Evolutionary conservation across 2,329 filamentous ascomycete genomes (phyloP).

Genomic region (Lomentospora prolificans): DNA sequence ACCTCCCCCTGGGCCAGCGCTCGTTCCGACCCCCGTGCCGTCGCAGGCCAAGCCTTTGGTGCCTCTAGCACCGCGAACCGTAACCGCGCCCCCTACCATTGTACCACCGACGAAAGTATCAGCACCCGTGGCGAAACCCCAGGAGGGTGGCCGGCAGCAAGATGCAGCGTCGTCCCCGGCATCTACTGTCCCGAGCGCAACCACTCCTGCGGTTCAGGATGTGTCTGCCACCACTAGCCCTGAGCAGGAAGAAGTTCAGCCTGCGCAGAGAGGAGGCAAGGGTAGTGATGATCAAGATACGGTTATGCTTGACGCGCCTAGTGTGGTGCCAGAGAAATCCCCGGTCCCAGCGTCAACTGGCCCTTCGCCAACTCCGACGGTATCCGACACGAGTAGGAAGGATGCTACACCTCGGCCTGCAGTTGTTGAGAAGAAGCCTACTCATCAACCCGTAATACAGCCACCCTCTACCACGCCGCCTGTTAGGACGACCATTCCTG

Average conservation of each 20-base stretch:
- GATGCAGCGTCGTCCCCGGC: slow-evolving; percentile 44
- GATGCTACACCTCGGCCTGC: not conserved
- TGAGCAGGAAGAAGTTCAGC: slow-evolving; percentile 45
- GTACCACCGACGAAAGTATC: not conserved
- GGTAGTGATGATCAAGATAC: slow-evolving; percentile 4
- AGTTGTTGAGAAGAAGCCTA: not conserved
- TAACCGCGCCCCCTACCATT: not conserved
- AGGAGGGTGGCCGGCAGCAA: slow-evolving; percentile 18
- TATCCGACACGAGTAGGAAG: not conserved
- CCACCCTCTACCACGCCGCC: not conserved
- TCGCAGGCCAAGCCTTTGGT: not conserved
- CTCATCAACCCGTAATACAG: not conserved
- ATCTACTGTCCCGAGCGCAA: slow-evolving; percentile 64
- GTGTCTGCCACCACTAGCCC: slow-evolving; percentile 66
- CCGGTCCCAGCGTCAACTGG: not conserved
- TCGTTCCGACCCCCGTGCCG: not conserved
- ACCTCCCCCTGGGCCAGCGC: not conserved
- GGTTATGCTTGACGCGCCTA: slow-evolving; percentile 1
- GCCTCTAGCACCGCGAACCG: not conserved
- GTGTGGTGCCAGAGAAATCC: not conserved
- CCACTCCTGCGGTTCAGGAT: slow-evolving; percentile 59
- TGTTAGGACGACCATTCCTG: not conserved
- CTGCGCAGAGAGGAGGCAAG: slow-evolving; percentile 5
- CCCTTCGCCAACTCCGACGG: not conserved
- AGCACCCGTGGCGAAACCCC: not conserved